These are phyloP conservation scores for Neurospora intermedia DNA, from an alignment of 495 filamentous ascomycete species.

Conservation along the genomic window DNA sequence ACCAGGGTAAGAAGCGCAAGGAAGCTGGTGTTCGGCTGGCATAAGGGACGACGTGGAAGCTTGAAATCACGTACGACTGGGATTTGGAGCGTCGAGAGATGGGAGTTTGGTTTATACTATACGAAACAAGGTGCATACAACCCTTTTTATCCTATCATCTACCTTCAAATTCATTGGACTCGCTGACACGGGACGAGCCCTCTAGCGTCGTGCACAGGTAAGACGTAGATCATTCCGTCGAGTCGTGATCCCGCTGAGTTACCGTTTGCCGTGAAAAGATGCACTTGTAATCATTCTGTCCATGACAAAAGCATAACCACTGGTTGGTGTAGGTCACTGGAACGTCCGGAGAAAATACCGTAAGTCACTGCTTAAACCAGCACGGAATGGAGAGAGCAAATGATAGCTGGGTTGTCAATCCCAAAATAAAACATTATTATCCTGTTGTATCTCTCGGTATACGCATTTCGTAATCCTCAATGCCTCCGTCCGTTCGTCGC, in stretches of 20 bases:
- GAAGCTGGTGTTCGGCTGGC: constrained; percentile 84
- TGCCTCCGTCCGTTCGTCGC: background rate
- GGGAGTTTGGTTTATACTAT: background rate
- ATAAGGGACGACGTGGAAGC: constrained; percentile 20
- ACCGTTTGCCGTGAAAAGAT: background rate
- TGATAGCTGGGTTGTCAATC: background rate
- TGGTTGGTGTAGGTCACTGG: background rate
- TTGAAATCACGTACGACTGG: background rate
- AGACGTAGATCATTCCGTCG: background rate
- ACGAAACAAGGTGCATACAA: constrained; percentile 3
- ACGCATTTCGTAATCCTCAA: background rate
- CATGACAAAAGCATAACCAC: background rate
- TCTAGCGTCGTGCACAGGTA: background rate
- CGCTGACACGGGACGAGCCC: constrained; percentile 1
- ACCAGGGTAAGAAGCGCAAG: constrained; percentile 68
- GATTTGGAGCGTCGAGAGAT: background rate
- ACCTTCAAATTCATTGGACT: background rate
- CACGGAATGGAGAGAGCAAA: background rate
- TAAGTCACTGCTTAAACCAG: background rate
- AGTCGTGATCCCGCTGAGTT: background rate
- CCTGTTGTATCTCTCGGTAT: background rate
- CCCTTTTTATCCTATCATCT: background rate
- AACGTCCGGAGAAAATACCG: background rate
- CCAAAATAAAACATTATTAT: background rate
- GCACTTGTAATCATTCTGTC: background rate